Percentiles rank a stretch among this genome's conserved stretches.
Conservation (phyloP, 1,284 basidiomycete species). For the Naganishia sp. region DNA sequence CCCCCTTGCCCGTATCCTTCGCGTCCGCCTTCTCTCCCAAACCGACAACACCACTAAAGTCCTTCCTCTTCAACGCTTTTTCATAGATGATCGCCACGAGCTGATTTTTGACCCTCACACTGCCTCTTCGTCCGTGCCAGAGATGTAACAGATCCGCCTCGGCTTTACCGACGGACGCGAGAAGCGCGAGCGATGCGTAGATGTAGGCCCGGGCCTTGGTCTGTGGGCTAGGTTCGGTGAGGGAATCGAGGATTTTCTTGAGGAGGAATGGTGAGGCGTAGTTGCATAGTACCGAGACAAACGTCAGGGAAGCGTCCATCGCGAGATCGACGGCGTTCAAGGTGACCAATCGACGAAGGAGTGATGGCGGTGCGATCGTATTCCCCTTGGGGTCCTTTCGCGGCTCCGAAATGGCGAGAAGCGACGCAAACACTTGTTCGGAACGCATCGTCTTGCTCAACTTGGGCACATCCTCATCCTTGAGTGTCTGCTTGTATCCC, state of each 20-base stretch:
- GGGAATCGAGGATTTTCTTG: constrained; percentile 54
- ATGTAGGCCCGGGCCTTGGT: constrained; percentile 66
- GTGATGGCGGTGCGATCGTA: constrained; percentile 43
- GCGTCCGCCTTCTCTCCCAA: constrained; percentile 37
- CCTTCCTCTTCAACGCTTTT: constrained; percentile 81
- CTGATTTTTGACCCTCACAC: constrained; percentile 68
- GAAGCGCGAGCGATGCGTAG: constrained; percentile 68
- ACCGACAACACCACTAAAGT: constrained; percentile 69
- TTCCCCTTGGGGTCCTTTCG: constrained; percentile 10
- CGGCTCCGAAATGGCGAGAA: constrained; percentile 32
- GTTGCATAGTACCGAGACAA: constrained; percentile 66
- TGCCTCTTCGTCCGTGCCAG: constrained; percentile 72
- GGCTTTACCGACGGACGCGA: constrained; percentile 64
- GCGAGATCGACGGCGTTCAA: constrained; percentile 73
- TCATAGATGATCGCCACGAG: constrained; percentile 84
- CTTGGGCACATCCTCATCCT: constrained; percentile 69
- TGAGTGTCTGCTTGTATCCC: constrained; percentile 64
- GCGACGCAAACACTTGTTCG: constrained; percentile 63
- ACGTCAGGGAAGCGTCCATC: constrained; percentile 67
- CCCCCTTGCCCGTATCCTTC: constrained; percentile 37
- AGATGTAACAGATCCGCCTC: constrained; percentile 74
- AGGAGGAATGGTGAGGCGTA: constrained; percentile 58
- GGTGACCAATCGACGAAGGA: constrained; percentile 65
- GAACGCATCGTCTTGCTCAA: constrained; percentile 70
- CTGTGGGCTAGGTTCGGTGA: constrained; percentile 56